Percentiles rank a stretch among this genome's conserved stretches.
These are phyloP conservation scores for Calophaca sinica DNA, from an alignment of 306 rosid species.

Conservation along the genomic window DNA sequence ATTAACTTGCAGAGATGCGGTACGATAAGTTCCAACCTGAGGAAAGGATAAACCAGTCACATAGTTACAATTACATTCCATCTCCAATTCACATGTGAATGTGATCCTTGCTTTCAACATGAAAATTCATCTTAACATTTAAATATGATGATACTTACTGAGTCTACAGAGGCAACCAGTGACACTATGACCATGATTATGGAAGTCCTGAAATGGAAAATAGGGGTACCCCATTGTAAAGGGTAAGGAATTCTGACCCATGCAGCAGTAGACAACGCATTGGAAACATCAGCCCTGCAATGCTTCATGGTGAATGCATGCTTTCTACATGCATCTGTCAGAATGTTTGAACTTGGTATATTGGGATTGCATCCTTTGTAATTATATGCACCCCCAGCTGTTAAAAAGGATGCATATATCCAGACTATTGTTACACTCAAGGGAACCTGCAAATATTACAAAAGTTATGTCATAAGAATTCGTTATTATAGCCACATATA, in stretches of 20 bases:
- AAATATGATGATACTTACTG: conserved; percentile 67
- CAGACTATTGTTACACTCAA: conserved; percentile 74
- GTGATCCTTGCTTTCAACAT: conserved; percentile 10
- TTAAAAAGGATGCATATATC: conserved; percentile 88
- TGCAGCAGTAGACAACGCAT: conserved; percentile 75
- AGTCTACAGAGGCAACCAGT: conserved; percentile 87
- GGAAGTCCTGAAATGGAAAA: conserved; percentile 82
- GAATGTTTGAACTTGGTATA: conserved; percentile 87
- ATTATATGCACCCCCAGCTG: conserved; percentile 90
- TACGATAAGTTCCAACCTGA: conserved; percentile 87
- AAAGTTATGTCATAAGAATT: conserved; percentile 38
- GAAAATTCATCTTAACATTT: conserved; percentile 26
- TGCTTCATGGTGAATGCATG: conserved; percentile 86
- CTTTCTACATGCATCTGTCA: conserved; percentile 78
- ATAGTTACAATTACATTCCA: conserved; percentile 23
- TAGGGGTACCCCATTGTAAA: conserved; percentile 88
- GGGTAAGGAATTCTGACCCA: conserved; percentile 91
- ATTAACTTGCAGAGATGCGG: conserved; percentile 69
- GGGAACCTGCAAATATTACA: conserved; percentile 79
- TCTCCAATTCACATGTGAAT: conserved; percentile 14
- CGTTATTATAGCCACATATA: conserved; percentile 11
- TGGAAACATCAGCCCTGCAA: conserved; percentile 88
- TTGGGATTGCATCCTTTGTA: conserved; percentile 82
- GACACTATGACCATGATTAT: conserved; percentile 81
- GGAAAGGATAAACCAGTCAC: conserved; percentile 40